These are phyloP conservation scores for Rhizopogon hawkerae DNA, from an alignment of 1,284 basidiomycete genomes.

Conservation along the genomic window DNA sequence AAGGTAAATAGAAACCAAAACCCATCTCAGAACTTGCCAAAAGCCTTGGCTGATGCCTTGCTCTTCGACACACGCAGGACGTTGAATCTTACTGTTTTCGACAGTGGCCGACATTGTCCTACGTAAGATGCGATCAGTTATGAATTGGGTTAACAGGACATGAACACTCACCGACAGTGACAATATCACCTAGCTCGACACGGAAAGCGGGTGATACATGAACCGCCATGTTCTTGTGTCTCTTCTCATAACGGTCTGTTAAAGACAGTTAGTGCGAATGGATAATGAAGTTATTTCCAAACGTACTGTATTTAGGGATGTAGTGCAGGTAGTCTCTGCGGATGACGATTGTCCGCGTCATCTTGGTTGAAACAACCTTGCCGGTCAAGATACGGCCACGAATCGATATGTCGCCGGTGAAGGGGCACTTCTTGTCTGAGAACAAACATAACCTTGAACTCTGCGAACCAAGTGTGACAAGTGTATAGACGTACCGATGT, in stretches of 20 bases:
- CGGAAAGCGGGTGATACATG: conserved; percentile 99
- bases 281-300: neutral
- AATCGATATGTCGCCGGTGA: conserved; percentile 93
- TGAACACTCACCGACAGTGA: conserved; percentile 80
- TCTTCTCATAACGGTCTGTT: conserved; percentile 88
- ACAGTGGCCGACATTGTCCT: conserved; percentile 98
- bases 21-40: conserved; percentile 80
- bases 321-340: conserved; percentile 98
- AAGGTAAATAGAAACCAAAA: conserved; percentile 18
- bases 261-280: conserved; percentile 11
- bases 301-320: conserved; percentile 94
- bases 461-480: neutral
- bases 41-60: conserved; percentile 83
- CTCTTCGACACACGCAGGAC: conserved; percentile 87
- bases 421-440: conserved; percentile 98
- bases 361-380: conserved; percentile 97
- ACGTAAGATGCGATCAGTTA: conserved; percentile 6
- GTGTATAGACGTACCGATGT: conserved; percentile 68
- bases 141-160: conserved; percentile 3
- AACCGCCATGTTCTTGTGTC: conserved; percentile 97
- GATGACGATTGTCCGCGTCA: conserved; percentile 98
- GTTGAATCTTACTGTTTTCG: conserved; percentile 99
- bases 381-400: conserved; percentile 98
- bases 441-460: neutral
- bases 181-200: conserved; percentile 84